Evolutionary conservation across 352 stramenopile species (phyloP).

Genomic region (Thalassiosira exigua): DNA sequence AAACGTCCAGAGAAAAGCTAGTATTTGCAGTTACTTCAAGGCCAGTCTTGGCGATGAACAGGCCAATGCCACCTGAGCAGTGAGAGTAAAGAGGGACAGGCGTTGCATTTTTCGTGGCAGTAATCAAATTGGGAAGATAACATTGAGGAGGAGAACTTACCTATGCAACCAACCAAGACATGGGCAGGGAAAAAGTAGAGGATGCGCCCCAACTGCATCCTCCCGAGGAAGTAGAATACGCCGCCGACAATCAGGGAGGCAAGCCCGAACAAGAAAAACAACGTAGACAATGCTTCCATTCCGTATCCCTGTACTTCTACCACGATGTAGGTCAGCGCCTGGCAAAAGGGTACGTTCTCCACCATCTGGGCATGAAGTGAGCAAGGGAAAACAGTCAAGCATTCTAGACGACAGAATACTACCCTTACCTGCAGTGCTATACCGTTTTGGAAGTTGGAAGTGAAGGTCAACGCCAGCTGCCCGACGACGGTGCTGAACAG

Average conservation of each 20-base stretch:
- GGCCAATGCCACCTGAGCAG: slow-evolving; percentile 46
- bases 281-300: slow-evolving; percentile 88
- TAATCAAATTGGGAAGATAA: neutral
- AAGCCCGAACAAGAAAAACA: slow-evolving; percentile 91
- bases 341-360: slow-evolving; percentile 95
- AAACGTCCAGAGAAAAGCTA: slow-evolving; percentile 45
- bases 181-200: slow-evolving; percentile 93
- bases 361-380: slow-evolving; percentile 89
- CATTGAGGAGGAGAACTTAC: too few species aligned
- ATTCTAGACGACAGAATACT: too few species aligned
- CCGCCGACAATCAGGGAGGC: slow-evolving; percentile 89
- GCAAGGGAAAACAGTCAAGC: neutral
- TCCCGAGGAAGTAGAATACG: slow-evolving; percentile 90
- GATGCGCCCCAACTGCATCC: slow-evolving; percentile 90
- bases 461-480: slow-evolving; percentile 72
- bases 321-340: slow-evolving; percentile 89
- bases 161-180: slow-evolving; percentile 91
- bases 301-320: slow-evolving; percentile 84
- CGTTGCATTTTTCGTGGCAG: too few species aligned
- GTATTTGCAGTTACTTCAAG: slow-evolving; percentile 62
- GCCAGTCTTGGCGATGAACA: slow-evolving; percentile 63
- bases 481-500: slow-evolving; percentile 72
- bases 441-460: slow-evolving; percentile 70
- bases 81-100: too few species aligned
- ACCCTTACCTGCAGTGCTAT: slow-evolving; percentile 43